Percentiles rank a stretch among this genome's conserved stretches.
Conservation (phyloP, 2,329 filamentous ascomycete genomes). For the Rutstroemia sp. region DNA sequence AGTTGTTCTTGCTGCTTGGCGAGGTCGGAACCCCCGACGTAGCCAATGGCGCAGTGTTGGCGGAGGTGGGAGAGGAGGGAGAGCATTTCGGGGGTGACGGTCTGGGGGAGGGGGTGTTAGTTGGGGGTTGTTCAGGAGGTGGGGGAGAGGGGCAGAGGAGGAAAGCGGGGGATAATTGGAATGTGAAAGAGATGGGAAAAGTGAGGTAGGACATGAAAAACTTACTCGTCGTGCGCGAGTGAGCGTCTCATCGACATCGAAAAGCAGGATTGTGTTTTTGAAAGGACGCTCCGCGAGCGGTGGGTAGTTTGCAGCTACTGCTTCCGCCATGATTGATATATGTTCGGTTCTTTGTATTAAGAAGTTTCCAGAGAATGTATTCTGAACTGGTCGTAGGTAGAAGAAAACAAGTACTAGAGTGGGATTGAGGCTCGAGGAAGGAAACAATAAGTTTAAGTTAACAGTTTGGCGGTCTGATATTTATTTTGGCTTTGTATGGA, state of each 20-base stretch:
- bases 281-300: slow-evolving; percentile 76
- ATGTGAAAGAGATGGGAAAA: neutral
- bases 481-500: neutral
- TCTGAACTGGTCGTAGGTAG: too few species aligned
- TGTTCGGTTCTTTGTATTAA: neutral
- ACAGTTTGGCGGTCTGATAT: neutral
- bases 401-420: neutral
- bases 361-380: too few species aligned
- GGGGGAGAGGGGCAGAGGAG: neutral
- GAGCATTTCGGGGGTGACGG: slow-evolving; percentile 74
- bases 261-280: slow-evolving; percentile 89
- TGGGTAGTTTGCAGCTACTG: slow-evolving; percentile 36
- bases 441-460: neutral
- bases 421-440: neutral
- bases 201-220: slow-evolving; percentile 9
- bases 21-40: slow-evolving; percentile 87
- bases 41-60: slow-evolving; percentile 82
- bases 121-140: neutral
- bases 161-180: neutral
- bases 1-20: slow-evolving; percentile 95
- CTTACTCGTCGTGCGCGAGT: slow-evolving; percentile 72
- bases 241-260: slow-evolving; percentile 93
- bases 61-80: slow-evolving; percentile 71
- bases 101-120: slow-evolving; percentile 34
- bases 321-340: neutral